Evolutionary conservation across 2,329 filamentous ascomycete genomes (phyloP).

Genomic region (Neonectria faginata): DNA sequence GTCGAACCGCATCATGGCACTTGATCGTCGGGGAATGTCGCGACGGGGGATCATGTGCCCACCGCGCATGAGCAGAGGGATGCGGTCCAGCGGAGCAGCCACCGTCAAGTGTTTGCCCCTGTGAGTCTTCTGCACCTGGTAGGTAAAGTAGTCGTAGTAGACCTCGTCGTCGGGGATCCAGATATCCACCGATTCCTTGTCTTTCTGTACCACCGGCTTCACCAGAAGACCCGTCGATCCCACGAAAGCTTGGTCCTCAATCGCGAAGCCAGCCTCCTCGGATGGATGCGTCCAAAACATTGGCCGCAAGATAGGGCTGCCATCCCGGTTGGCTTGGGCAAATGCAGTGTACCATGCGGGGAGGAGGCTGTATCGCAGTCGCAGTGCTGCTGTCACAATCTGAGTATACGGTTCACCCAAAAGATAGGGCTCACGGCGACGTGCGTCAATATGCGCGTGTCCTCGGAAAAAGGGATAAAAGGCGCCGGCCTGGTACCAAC

Average conservation of each 20-base stretch:
- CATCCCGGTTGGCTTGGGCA: conserved; percentile 84
- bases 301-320: conserved; percentile 88
- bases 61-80: conserved; percentile 91
- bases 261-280: conserved; percentile 85
- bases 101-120: conserved; percentile 78
- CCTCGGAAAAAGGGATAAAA: conserved; percentile 99
- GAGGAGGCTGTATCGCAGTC: conserved; percentile 88
- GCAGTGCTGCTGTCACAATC: conserved; percentile 88
- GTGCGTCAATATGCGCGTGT: conserved; percentile 96
- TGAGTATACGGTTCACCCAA: conserved; percentile 84
- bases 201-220: conserved; percentile 88
- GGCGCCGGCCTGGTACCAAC: conserved; percentile 96
- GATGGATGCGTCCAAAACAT: conserved; percentile 93
- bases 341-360: conserved; percentile 98
- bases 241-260: conserved; percentile 95
- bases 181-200: conserved; percentile 77
- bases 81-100: conserved; percentile 82
- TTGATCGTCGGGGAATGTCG: conserved; percentile 87
- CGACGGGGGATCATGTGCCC: conserved; percentile 93
- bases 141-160: conserved; percentile 97
- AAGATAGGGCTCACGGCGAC: conserved; percentile 93
- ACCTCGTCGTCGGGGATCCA: conserved; percentile 90
- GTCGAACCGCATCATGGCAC: conserved; percentile 90
- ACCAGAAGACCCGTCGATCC: conserved; percentile 90
- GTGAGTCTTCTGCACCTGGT: conserved; percentile 75